phyloP scores from a whole-genome alignment of 176 grass and related monocot genomes.

The Carex kokanica region DNA sequence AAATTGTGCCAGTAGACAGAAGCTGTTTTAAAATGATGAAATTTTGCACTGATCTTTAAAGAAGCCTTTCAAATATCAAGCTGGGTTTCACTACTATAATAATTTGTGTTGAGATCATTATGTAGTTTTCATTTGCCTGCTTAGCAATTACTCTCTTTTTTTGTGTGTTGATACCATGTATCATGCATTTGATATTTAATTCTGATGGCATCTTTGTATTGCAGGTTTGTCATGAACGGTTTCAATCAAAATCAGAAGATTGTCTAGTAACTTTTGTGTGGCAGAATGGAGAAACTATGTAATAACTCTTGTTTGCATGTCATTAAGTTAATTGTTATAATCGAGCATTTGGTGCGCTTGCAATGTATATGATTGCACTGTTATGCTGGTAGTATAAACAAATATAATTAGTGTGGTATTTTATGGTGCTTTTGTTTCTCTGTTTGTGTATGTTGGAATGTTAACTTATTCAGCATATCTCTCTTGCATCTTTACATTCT shows the following conservation, averaged over 20 bases:
- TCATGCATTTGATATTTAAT: background rate
- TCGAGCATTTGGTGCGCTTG: background rate
- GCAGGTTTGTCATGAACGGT: background rate
- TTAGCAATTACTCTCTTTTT: background rate
- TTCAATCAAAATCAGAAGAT: background rate
- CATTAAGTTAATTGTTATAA: background rate
- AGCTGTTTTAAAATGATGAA: background rate
- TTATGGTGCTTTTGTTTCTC: background rate
- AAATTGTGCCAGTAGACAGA: no score
- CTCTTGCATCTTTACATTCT: no score
- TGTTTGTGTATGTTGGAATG: background rate
- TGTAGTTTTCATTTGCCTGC: background rate
- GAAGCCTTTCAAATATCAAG: background rate
- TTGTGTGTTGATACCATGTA: background rate
- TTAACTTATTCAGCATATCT: background rate
- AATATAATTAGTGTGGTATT: background rate
- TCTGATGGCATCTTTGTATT: background rate
- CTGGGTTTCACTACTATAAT: background rate
- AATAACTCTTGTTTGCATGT: slow-evolving; percentile 4
- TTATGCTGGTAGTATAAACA: background rate
- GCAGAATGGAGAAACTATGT: background rate
- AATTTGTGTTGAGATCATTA: background rate
- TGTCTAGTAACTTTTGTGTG: background rate
- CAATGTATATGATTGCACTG: slow-evolving; percentile 20
- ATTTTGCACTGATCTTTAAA: background rate